Percentiles rank a stretch among this genome's conserved stretches.
These are phyloP conservation scores for Nigrospora osmanthi DNA, from an alignment of 2,329 filamentous ascomycete genomes.

Conservation along the genomic window DNA sequence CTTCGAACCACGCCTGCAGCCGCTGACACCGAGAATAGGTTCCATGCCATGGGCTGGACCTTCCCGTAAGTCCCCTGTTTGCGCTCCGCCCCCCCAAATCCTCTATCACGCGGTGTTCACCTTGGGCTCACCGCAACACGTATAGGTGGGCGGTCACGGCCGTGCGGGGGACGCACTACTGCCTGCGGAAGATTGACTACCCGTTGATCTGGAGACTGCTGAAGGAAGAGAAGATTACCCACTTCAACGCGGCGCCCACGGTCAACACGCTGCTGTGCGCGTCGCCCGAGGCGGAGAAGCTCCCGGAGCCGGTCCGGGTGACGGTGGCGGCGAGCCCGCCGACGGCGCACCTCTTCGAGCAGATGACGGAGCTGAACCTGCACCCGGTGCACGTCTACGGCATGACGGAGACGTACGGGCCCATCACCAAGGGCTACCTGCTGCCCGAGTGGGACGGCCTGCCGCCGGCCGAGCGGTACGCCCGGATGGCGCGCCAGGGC, in stretches of 20 bases:
- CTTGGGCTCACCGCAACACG: too few relatives aligned
- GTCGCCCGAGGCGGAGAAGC: conserved; percentile 61
- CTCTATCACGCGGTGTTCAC: too few relatives aligned
- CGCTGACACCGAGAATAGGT: conserved; percentile 26
- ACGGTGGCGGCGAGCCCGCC: conserved; percentile 92
- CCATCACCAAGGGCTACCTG: conserved; percentile 88
- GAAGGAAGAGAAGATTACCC: conserved; percentile 80
- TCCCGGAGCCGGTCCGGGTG: conserved; percentile 68
- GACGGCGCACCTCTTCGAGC: conserved; percentile 81
- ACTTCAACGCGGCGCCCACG: conserved; percentile 93
- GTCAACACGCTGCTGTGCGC: conserved; percentile 92
- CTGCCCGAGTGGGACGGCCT: conserved; percentile 79
- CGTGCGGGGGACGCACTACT: conserved; percentile 90
- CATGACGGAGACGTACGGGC: conserved; percentile 81
- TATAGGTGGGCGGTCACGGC: conserved; percentile 75
- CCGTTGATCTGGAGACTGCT: conserved; percentile 83
- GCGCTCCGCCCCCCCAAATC: neutral
- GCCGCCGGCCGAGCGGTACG: conserved; percentile 68
- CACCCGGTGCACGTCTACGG: conserved; percentile 92
- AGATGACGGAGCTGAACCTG: conserved; percentile 77
- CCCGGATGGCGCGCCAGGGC: conserved; percentile 87
- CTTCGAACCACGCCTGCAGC: too few relatives aligned
- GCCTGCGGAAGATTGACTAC: conserved; percentile 91
- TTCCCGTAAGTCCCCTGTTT: conserved; percentile 48
- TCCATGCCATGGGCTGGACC: conserved; percentile 70